Evolutionary conservation across 176 grass and related monocot genomes (phyloP), one percentile per base, ranked within the genome.

Genomic region (Bolboschoenus planiculmis): DNA sequence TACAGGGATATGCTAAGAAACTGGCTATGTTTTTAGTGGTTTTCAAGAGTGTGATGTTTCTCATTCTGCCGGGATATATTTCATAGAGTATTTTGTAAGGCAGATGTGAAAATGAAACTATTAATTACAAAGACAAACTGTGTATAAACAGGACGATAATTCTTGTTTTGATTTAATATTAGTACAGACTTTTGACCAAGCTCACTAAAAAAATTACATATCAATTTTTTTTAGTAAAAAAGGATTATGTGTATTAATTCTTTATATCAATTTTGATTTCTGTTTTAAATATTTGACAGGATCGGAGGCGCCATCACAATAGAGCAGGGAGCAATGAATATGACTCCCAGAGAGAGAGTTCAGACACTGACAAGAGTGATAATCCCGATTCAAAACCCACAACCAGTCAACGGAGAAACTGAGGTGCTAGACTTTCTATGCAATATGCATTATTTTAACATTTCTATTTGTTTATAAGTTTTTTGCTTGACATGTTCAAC

Each of bases 351-450:
- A 93, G 89, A 81, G 96, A 94, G 58, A 93, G 86, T 68, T 93
- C 83, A 37, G 90, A 87, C 80, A 93, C 86, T 31, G 84, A 90
- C 80, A 93, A 89, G 81, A 99, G 96, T 39, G 96, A 95, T 73
- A 89, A 84, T 66, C 85, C 90, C 36, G 96, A 99, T 53, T 87
- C 15, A 30, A 95, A 83, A 51, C 86, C 89, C 70, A 16, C 42
- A 74, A 74, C 70, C 11, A 74, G 70, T 74, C 43, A 27, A 74
- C 21, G 4, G 11, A 74, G 39, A 48, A 30, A 74, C 23, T 74
- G 70, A 74, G 14, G 42, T 27, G 21, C 42, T 5, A 2, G 20
- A 73, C 39, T 14, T 46, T 18, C 9, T 15, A 74, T 48, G 70
- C 24, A 48, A 27, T 48, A 29, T 74, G 70, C 42, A 29, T 15